Conservation (phyloP, 106 monocot species). For the Acorus gramineus region DNA sequence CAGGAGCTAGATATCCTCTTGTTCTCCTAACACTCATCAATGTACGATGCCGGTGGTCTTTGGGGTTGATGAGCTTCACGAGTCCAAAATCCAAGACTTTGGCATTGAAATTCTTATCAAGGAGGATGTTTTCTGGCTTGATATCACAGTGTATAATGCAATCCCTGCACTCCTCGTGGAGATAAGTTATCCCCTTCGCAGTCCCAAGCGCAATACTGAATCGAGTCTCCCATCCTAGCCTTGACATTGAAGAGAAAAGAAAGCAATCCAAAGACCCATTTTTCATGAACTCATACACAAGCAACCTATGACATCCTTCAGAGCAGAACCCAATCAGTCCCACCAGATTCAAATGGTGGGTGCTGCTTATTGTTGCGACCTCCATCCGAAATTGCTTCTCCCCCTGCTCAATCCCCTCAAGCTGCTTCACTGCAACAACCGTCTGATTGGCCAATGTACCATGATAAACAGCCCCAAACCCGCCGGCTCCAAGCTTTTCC, state of each 20-base stretch:
- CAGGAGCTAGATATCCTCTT: constrained; percentile 77
- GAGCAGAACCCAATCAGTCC: constrained; percentile 79
- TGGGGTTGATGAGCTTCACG: constrained; percentile 58
- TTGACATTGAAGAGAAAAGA: constrained; percentile 34
- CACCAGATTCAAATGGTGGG: constrained; percentile 86
- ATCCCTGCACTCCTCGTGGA: constrained; percentile 90
- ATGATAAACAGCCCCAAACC: constrained; percentile 76
- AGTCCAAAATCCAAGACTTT: constrained; percentile 92
- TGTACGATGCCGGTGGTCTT: constrained; percentile 56
- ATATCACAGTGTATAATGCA: constrained; percentile 90
- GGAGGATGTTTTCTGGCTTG: constrained; percentile 93
- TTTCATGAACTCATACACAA: constrained; percentile 96
- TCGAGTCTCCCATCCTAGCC: constrained; percentile 43
- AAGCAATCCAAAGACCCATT: constrained; percentile 64
- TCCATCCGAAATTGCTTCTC: constrained; percentile 95
- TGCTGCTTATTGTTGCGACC: constrained; percentile 88
- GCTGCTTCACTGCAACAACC: constrained; percentile 74
- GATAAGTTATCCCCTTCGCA: constrained; percentile 71
- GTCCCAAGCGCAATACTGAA: constrained; percentile 63
- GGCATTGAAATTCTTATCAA: constrained; percentile 63
- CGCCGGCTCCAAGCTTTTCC: constrained; percentile 74
- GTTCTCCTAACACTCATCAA: constrained; percentile 68
- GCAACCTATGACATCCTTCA: constrained; percentile 62
- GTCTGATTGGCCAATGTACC: constrained; percentile 48
- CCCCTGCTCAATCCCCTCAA: constrained; percentile 88